Conservation (phyloP, 2,329 filamentous ascomycete species). For the Arthrobotrys pseudoclavata region DNA sequence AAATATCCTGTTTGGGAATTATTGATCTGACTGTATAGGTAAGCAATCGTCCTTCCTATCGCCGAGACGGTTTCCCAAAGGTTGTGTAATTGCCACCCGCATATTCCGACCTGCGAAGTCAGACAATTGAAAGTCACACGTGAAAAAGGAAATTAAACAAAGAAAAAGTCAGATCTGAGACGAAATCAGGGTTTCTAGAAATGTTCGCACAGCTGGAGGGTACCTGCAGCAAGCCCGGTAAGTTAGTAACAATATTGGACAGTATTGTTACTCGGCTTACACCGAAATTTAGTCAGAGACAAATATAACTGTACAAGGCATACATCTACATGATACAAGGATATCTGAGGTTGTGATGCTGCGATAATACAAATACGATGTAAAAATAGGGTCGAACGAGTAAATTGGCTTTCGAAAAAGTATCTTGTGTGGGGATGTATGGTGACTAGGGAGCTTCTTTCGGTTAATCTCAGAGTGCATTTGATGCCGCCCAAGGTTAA, state of each 20-base stretch:
- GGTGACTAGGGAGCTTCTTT: slow-evolving; percentile 28
- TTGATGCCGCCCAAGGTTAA: slow-evolving; percentile 26
- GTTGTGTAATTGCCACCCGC: slow-evolving; percentile 54
- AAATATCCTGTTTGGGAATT: slow-evolving; percentile 50
- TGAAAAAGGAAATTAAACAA: slow-evolving; percentile 4
- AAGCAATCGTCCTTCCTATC: slow-evolving; percentile 36
- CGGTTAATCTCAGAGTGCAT: slow-evolving; percentile 49
- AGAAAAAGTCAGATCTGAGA: slow-evolving; percentile 41
- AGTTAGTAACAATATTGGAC: slow-evolving; percentile 22
- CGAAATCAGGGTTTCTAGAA: slow-evolving; percentile 37
- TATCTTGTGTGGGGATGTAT: slow-evolving; percentile 39
- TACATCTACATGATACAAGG: slow-evolving; percentile 47
- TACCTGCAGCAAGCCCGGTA: slow-evolving; percentile 36
- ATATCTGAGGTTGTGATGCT: slow-evolving; percentile 38
- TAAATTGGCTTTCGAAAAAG: slow-evolving; percentile 25
- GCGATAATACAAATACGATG: slow-evolving; percentile 48
- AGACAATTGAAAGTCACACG: slow-evolving; percentile 17
- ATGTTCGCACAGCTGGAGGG: slow-evolving; percentile 18
- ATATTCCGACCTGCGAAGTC: slow-evolving; percentile 59
- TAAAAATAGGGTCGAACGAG: slow-evolving; percentile 50
- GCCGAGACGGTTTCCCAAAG: slow-evolving; percentile 31
- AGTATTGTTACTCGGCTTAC: slow-evolving; percentile 32
- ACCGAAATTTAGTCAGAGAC: slow-evolving; percentile 27
- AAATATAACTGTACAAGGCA: slow-evolving; percentile 16
- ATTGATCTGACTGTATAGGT: slow-evolving; percentile 56